These are phyloP conservation scores for Trichosporon coremiiforme DNA, from an alignment of 1,284 basidiomycete species.

Conservation along the genomic window DNA sequence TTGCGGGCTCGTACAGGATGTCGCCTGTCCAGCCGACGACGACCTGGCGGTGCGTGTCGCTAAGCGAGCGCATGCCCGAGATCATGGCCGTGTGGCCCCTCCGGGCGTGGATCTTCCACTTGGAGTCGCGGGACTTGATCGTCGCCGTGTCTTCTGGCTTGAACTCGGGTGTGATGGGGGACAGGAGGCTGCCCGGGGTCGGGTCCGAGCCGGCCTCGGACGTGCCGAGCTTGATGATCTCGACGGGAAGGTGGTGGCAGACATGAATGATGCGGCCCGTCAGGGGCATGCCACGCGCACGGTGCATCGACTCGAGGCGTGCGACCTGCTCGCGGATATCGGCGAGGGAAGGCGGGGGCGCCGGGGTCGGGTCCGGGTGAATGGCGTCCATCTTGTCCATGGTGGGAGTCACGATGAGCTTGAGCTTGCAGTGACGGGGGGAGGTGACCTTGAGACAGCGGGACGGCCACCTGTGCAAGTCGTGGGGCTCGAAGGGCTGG, in stretches of 20 bases:
- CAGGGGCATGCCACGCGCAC: slow-evolving; percentile 68
- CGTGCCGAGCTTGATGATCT: slow-evolving; percentile 48
- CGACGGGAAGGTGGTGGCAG: slow-evolving; percentile 60
- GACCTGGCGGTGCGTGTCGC: slow-evolving; percentile 80
- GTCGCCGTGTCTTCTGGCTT: slow-evolving; percentile 50
- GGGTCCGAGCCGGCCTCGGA: slow-evolving; percentile 30
- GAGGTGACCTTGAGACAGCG: not conserved
- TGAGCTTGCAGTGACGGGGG: not conserved
- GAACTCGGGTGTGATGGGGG: slow-evolving; percentile 55
- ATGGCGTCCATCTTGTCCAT: slow-evolving; percentile 27
- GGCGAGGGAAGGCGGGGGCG: slow-evolving; percentile 46
- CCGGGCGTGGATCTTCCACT: slow-evolving; percentile 77
- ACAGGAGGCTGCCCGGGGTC: slow-evolving; percentile 37
- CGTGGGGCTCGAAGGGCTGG: slow-evolving; percentile 13
- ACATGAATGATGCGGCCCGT: slow-evolving; percentile 85
- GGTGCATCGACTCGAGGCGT: slow-evolving; percentile 69
- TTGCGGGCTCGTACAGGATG: slow-evolving; percentile 58
- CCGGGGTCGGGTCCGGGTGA: slow-evolving; percentile 54
- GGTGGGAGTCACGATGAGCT: slow-evolving; percentile 1
- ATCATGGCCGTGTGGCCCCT: slow-evolving; percentile 96
- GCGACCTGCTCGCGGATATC: slow-evolving; percentile 57
- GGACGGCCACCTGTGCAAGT: not conserved
- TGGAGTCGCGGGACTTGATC: slow-evolving; percentile 45
- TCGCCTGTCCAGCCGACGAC: slow-evolving; percentile 95
- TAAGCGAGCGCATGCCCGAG: slow-evolving; percentile 83